A percentile compares a stretch with the other conserved stretches of the same genome.
These are phyloP conservation scores for Diaporthe destruens DNA, from an alignment of 2,329 filamentous ascomycete species.

Conservation along the genomic window DNA sequence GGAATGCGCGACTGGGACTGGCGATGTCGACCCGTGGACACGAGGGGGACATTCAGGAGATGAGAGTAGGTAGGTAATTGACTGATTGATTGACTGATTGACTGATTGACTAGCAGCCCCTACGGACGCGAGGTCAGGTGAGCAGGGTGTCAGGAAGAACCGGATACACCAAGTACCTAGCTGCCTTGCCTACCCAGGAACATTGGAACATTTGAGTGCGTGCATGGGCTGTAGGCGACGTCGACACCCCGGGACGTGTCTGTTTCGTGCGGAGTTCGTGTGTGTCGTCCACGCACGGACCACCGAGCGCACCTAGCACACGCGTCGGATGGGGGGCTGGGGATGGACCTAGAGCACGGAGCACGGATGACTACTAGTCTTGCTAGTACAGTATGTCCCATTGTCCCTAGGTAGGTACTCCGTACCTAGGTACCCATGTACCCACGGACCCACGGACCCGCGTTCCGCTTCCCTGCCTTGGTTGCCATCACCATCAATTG, in stretches of 20 bases:
- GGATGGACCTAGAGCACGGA: background rate
- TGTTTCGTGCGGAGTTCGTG: slow-evolving; percentile 42
- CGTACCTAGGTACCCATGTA: too few relatives aligned
- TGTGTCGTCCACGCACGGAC: background rate
- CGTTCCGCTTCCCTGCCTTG: too few relatives aligned
- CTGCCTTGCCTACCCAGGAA: slow-evolving; percentile 38
- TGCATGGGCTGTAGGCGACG: slow-evolving; percentile 47
- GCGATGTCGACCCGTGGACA: slow-evolving; percentile 7
- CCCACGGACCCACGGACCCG: too few relatives aligned
- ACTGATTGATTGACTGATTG: too few relatives aligned
- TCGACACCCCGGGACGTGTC: slow-evolving; percentile 41
- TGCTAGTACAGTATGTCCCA: too few relatives aligned
- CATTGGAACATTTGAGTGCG: slow-evolving; percentile 48
- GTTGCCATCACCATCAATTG: too few relatives aligned
- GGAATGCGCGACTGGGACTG: background rate
- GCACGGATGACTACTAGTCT: too few relatives aligned
- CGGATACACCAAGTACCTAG: background rate
- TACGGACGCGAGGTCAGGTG: slow-evolving; percentile 38
- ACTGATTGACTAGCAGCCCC: background rate
- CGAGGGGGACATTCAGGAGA: background rate
- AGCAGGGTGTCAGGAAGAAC: background rate
- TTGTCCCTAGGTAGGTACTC: too few relatives aligned
- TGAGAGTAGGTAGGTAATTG: too few relatives aligned
- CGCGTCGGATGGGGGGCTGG: slow-evolving; percentile 16
- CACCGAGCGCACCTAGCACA: background rate